Evolutionary conservation across 2,329 filamentous ascomycete genomes (phyloP), one percentile per base, ranked within the genome.

Genomic region (Fusarium burgessii): DNA sequence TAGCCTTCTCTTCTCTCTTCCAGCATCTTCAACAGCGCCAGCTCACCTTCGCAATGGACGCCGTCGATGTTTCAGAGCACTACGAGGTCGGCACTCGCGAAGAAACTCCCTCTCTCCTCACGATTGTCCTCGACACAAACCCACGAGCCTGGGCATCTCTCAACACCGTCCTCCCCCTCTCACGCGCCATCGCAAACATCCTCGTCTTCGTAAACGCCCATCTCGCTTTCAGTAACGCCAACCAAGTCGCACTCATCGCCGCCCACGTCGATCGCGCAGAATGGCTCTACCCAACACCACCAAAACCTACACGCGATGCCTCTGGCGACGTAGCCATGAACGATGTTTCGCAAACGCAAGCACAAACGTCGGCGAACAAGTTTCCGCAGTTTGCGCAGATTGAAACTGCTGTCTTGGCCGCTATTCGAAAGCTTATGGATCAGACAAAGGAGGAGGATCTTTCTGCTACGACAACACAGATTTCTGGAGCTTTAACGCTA

Each of bases 151-250:
- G 96, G 96, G 90, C 93, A 10, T 87, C 93, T 66, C 88, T 98
- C 46, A 86, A 91, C 66, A 83, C 89, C 61, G 89, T 88, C 35
- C 90, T 98, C 11, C 90, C 95, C 32, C 88, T 99, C 66, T 93
- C 93, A 52, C 91, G 92, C 77, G 94, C 94, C 67, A 86, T 99
- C 66, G 93, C 95, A 68, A 90, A 95, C 82, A 88, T 98, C 70
- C 91, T 98, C 77, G 92, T 99, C 84, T 98, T 98, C 83, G 91
- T 98, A 83, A 98, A 99, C 81, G 94, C 95, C 59, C 97, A 99
- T 79, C 88, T 99, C 35, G 94, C 96, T 73, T 95, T 95, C 79
- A 97, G 95, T 82, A 95, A 96, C 80, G 90, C 93, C 58, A 98
- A 98, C 82, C 93, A 95, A 80, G 93, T 98, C 51, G 94, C 95